Conservation (phyloP, 371 early-diverging fungal species). For the Gilbertella persicaria region DNA sequence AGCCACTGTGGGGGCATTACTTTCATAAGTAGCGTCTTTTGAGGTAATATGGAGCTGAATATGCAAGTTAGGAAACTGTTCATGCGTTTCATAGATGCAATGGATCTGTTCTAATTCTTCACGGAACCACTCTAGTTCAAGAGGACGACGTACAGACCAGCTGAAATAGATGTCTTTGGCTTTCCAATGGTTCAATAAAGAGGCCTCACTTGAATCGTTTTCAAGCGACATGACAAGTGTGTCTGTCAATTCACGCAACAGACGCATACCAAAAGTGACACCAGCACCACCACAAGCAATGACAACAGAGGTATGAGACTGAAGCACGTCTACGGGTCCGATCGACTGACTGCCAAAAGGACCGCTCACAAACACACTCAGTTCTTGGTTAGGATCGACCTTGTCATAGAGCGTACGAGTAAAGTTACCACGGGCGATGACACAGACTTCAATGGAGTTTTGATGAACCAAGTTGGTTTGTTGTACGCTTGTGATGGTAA, state of each 20-base stretch:
- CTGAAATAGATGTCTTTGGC: slow-evolving; percentile 33
- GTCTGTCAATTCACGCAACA: slow-evolving; percentile 47
- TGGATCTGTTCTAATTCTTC: slow-evolving; percentile 44
- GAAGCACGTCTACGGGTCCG: slow-evolving; percentile 22
- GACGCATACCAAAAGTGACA: slow-evolving; percentile 53
- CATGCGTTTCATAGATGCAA: slow-evolving; percentile 4
- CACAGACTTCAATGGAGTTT: slow-evolving; percentile 34
- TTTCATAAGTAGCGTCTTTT: not conserved
- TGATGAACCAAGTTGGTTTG: slow-evolving; percentile 8
- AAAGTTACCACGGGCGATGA: slow-evolving; percentile 60
- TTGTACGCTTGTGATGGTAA: slow-evolving; percentile 52
- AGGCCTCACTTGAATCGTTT: not conserved
- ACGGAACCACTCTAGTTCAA: slow-evolving; percentile 55
- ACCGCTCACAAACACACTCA: slow-evolving; percentile 51
- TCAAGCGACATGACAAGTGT: slow-evolving; percentile 9
- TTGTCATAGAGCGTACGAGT: slow-evolving; percentile 45
- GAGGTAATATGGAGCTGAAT: slow-evolving; percentile 23
- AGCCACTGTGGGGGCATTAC: not conserved
- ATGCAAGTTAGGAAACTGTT: slow-evolving; percentile 15
- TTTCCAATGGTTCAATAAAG: slow-evolving; percentile 4
- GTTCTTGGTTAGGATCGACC: slow-evolving; percentile 34
- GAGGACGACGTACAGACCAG: slow-evolving; percentile 41
- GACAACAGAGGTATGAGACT: slow-evolving; percentile 30
- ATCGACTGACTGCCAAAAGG: slow-evolving; percentile 36
- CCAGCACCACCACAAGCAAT: slow-evolving; percentile 59